Conservation (phyloP, 805 yeast genomes). For the Metschnikowia orientalis region DNA sequence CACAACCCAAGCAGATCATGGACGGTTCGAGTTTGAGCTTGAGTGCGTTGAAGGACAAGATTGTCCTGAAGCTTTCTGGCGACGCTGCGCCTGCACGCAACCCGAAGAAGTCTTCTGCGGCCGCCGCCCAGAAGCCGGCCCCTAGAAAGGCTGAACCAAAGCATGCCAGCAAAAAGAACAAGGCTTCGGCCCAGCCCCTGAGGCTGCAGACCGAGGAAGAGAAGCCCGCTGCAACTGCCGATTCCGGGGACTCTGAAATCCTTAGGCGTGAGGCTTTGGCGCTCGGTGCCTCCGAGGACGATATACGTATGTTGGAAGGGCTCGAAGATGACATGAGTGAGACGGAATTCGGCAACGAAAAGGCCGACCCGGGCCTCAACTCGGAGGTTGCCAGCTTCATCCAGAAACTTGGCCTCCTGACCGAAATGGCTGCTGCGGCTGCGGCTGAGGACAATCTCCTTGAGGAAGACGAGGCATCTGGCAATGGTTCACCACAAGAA, state of each 20-base stretch:
- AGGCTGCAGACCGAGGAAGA: constrained; percentile 9
- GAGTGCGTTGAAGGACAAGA: constrained; percentile 61
- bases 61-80: constrained; percentile 48
- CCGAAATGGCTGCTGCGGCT: too few relatives aligned
- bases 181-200: constrained; percentile 3
- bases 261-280: constrained; percentile 71
- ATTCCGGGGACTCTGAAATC: constrained; percentile 30
- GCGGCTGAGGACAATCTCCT: constrained; percentile 16
- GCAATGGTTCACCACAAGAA: constrained; percentile 13
- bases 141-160: constrained; percentile 1
- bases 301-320: constrained; percentile 58
- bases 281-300: constrained; percentile 85
- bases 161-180: neutral
- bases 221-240: constrained; percentile 8
- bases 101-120: constrained; percentile 1
- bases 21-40: constrained; percentile 43
- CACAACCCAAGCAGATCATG: constrained; percentile 27
- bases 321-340: constrained; percentile 49
- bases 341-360: constrained; percentile 32
- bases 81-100: constrained; percentile 1
- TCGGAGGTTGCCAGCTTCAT: constrained; percentile 59
- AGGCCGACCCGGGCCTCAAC: constrained; percentile 40
- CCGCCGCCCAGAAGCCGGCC: neutral
- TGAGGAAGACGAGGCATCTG: constrained; percentile 19
- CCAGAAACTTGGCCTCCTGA: constrained; percentile 62